phyloP scores from a whole-genome alignment of 2,329 filamentous ascomycete species.

The Periglandula ipomoeae region DNA sequence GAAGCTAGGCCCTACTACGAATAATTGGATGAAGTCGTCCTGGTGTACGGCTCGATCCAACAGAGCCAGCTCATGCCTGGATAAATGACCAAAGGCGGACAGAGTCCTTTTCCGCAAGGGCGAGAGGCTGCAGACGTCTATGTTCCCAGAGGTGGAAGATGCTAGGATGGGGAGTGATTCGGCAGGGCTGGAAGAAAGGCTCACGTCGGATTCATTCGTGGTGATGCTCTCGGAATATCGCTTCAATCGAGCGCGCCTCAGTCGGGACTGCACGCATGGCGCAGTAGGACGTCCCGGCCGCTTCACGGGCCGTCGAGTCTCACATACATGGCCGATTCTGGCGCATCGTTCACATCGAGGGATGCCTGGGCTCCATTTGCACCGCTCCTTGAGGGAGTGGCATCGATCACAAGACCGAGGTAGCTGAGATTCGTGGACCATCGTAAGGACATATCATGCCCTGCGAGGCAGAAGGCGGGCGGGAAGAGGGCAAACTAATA shows the following conservation, averaged over 20 bases:
- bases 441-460: not conserved
- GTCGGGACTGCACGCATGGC: not conserved
- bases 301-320: slow-evolving; percentile 9
- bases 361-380: slow-evolving; percentile 9
- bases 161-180: not conserved
- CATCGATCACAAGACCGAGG: slow-evolving; percentile 17
- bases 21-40: slow-evolving; percentile 10
- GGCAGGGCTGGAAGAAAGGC: not conserved
- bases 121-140: not conserved
- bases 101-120: not conserved
- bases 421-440: slow-evolving; percentile 3
- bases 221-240: not conserved
- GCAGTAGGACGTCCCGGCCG: slow-evolving; percentile 11
- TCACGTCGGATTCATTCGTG: not conserved
- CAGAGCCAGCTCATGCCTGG: slow-evolving; percentile 3
- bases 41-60: slow-evolving; percentile 10
- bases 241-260: slow-evolving; percentile 1
- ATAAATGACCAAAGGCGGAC: not conserved
- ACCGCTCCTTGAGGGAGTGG: slow-evolving; percentile 17
- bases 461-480: not conserved
- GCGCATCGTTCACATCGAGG: slow-evolving; percentile 14
- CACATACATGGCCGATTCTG: slow-evolving; percentile 13
- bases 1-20: slow-evolving; percentile 16
- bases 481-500: not conserved
- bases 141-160: not conserved